Percentiles rank a stretch among this genome's conserved stretches.
Evolutionary conservation across 78 protist species (phyloP).

Genomic region (Tieghemostelium lacteum): DNA sequence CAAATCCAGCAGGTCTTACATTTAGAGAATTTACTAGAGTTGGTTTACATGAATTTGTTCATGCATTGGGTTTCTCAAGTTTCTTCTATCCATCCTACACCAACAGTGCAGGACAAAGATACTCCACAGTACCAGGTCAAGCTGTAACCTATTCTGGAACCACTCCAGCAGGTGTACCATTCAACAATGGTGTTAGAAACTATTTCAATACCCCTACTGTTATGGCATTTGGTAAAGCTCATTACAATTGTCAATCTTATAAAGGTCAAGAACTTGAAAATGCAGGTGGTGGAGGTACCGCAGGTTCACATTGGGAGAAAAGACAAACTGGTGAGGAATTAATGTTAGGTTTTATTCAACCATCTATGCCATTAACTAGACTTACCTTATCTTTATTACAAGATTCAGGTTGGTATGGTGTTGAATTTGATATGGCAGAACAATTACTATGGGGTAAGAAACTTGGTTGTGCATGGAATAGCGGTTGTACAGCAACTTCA

Average conservation of each 20-base stretch:
- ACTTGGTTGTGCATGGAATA: constrained; percentile 22
- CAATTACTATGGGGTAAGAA: constrained; percentile 38
- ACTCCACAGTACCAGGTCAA: not conserved
- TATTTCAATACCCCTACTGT: constrained; percentile 15
- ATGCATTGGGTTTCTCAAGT: constrained; percentile 52
- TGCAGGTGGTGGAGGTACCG: constrained; percentile 39
- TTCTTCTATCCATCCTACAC: not conserved
- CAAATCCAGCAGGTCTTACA: not conserved
- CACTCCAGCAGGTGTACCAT: constrained; percentile 47
- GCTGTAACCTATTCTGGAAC: not conserved
- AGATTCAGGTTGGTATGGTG: constrained; percentile 47
- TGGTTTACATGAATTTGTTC: constrained; percentile 70
- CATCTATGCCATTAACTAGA: constrained; percentile 24
- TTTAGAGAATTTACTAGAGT: constrained; percentile 43
- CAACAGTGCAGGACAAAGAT: not conserved
- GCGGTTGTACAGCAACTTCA: not conserved
- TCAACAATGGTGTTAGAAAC: not conserved
- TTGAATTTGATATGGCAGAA: not conserved
- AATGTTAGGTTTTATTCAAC: constrained; percentile 45
- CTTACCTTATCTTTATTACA: constrained; percentile 37
- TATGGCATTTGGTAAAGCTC: not conserved
- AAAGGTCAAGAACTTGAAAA: constrained; percentile 7
- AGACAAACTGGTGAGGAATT: constrained; percentile 22
- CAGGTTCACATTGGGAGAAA: constrained; percentile 41
- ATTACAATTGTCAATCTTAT: not conserved